A percentile compares a stretch with the other conserved stretches of the same genome.
Evolutionary conservation across 768 basidiomycete species (phyloP).

Genomic region (Termitomyces sp.): DNA sequence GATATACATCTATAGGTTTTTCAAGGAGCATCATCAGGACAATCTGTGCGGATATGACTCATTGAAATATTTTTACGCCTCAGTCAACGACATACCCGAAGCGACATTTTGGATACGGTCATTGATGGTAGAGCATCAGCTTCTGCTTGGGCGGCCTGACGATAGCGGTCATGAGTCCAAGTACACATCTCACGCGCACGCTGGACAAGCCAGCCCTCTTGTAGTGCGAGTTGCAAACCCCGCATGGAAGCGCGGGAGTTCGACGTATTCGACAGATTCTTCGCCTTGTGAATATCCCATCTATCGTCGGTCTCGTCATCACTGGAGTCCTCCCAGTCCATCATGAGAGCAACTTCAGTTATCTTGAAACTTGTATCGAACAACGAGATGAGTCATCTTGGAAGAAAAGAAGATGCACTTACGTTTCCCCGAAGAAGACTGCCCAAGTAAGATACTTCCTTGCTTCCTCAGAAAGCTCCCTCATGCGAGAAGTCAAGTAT

Average conservation of each 20-base stretch:
- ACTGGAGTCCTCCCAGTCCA: constrained; percentile 66
- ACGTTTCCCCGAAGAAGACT: constrained; percentile 69
- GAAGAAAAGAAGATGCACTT: constrained; percentile 15
- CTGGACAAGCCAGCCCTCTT: constrained; percentile 72
- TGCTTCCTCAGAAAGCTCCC: constrained; percentile 58
- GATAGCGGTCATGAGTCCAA: constrained; percentile 70
- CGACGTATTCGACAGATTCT: constrained; percentile 32
- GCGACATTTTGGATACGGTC: constrained; percentile 59
- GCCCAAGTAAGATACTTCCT: constrained; percentile 67
- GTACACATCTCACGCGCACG: constrained; percentile 72
- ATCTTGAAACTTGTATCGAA: constrained; percentile 52
- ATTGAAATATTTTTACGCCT: neutral
- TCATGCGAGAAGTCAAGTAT: constrained; percentile 54
- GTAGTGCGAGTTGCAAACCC: constrained; percentile 59
- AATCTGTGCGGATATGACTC: constrained; percentile 33
- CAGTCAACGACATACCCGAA: constrained; percentile 38
- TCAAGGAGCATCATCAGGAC: constrained; percentile 69
- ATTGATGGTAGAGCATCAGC: constrained; percentile 43
- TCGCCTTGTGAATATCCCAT: constrained; percentile 49
- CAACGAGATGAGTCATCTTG: neutral
- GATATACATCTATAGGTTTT: constrained; percentile 54
- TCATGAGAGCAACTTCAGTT: constrained; percentile 65
- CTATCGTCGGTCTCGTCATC: constrained; percentile 47
- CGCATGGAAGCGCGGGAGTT: constrained; percentile 55
- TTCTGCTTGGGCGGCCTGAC: constrained; percentile 65